Conservation (phyloP, 2,329 filamentous ascomycete species). For the Exserohilum rostratum region DNA sequence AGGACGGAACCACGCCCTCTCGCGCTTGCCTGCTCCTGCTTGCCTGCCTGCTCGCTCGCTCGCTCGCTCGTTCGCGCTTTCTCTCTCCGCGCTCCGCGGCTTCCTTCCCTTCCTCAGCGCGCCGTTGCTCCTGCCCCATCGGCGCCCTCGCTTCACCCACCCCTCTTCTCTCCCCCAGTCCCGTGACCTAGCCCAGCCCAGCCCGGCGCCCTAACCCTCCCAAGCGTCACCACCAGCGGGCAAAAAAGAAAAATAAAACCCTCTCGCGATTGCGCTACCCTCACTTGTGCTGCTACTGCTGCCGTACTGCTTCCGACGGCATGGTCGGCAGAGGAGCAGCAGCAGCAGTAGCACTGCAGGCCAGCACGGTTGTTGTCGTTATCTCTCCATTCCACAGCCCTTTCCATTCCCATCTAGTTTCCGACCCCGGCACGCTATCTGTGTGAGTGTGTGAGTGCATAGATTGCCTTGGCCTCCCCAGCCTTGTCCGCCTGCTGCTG, state of each 20-base stretch:
- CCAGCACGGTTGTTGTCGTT: conserved; percentile 8
- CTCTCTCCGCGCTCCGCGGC: too few relatives aligned
- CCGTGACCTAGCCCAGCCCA: too few relatives aligned
- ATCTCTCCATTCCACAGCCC: conserved; percentile 12
- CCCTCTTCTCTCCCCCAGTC: too few relatives aligned
- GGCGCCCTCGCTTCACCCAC: too few relatives aligned
- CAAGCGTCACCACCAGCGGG: neutral
- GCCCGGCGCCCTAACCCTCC: too few relatives aligned
- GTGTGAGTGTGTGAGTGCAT: conserved; percentile 13
- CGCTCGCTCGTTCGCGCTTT: too few relatives aligned
- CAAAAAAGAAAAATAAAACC: neutral
- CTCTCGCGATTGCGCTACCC: too few relatives aligned
- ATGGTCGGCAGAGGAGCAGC: neutral
- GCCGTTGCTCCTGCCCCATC: neutral
- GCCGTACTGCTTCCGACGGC: neutral
- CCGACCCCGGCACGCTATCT: conserved; percentile 17
- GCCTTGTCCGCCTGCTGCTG: conserved; percentile 6
- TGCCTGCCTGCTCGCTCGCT: too few relatives aligned
- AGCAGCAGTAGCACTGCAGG: conserved; percentile 10
- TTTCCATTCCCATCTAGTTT: conserved; percentile 10
- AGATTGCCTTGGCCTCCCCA: conserved; percentile 11
- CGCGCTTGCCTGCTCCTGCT: too few relatives aligned
- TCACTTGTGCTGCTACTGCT: neutral
- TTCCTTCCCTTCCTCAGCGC: neutral
- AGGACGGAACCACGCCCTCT: neutral